Conservation (phyloP, 2,329 filamentous ascomycete genomes). For the Macrophomina tecta region DNA sequence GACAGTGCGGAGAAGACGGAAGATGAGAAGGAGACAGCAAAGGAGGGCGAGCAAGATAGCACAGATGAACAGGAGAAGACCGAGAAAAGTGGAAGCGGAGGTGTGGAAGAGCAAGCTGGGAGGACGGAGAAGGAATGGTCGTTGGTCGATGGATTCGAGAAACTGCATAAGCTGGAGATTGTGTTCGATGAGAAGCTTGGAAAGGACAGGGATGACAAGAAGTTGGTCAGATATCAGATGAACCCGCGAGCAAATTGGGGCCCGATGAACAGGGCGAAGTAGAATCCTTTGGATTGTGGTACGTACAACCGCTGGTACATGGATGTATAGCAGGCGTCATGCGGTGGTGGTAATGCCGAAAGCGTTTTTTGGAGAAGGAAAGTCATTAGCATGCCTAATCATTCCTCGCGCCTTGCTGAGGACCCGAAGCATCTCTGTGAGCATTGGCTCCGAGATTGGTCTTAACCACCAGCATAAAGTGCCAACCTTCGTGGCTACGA, state of each 20-base stretch:
- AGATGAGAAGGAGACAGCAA: conserved; percentile 46
- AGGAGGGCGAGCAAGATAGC: conserved; percentile 31
- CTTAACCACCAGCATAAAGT: too few species aligned
- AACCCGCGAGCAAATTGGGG: conserved; percentile 96
- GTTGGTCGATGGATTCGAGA: not conserved
- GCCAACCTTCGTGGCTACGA: too few species aligned
- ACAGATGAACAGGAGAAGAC: not conserved
- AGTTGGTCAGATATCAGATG: conserved; percentile 82
- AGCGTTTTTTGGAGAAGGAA: too few species aligned
- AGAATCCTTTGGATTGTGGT: conserved; percentile 9
- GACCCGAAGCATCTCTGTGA: too few species aligned
- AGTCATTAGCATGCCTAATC: too few species aligned
- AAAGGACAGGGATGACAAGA: conserved; percentile 67
- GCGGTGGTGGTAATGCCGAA: too few species aligned
- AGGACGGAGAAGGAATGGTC: not conserved
- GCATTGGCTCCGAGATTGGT: too few species aligned
- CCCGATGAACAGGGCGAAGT: conserved; percentile 68
- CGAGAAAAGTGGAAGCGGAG: not conserved
- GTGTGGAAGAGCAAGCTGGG: not conserved
- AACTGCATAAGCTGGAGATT: conserved; percentile 58
- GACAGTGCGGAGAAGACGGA: conserved; percentile 38
- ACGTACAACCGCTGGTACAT: too few species aligned
- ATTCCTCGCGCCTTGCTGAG: too few species aligned
- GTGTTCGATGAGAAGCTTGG: conserved; percentile 84
- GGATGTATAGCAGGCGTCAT: too few species aligned